phyloP scores from a whole-genome alignment of 495 filamentous ascomycete species.

The Penicillium turbatum region DNA sequence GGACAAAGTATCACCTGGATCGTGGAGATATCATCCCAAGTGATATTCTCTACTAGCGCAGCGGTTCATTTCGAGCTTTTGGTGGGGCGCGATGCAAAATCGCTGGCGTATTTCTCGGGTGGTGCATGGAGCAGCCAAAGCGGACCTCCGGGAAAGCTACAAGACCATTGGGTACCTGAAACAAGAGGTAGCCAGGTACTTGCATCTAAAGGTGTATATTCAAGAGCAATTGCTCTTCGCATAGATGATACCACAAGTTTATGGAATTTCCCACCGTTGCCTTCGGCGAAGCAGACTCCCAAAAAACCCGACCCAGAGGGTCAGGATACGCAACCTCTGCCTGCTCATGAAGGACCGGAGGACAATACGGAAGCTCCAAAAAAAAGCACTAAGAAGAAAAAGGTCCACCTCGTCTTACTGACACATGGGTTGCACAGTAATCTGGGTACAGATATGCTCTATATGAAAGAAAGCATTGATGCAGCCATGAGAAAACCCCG shows the following conservation, averaged over 20 bases:
- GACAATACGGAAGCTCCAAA: background rate
- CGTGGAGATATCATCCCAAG: slow-evolving; percentile 85
- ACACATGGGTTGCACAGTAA: slow-evolving; percentile 97
- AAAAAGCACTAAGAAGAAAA: slow-evolving; percentile 47
- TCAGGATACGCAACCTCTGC: background rate
- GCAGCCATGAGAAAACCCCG: slow-evolving; percentile 62
- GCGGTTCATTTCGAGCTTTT: slow-evolving; percentile 87
- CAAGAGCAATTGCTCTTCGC: slow-evolving; percentile 65
- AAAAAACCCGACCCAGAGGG: slow-evolving; percentile 24
- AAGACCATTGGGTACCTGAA: slow-evolving; percentile 59
- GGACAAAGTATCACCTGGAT: slow-evolving; percentile 72
- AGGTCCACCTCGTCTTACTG: slow-evolving; percentile 83
- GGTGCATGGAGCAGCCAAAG: slow-evolving; percentile 40
- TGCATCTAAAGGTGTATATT: slow-evolving; percentile 72
- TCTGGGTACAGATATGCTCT: slow-evolving; percentile 95
- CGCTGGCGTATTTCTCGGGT: slow-evolving; percentile 59
- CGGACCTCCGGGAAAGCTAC: slow-evolving; percentile 61
- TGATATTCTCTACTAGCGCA: slow-evolving; percentile 83
- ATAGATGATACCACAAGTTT: slow-evolving; percentile 84
- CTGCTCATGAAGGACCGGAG: background rate
- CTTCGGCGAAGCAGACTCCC: slow-evolving; percentile 52
- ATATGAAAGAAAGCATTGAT: slow-evolving; percentile 94
- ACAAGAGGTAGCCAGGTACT: slow-evolving; percentile 41
- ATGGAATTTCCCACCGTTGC: slow-evolving; percentile 86
- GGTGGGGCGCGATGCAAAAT: slow-evolving; percentile 79